Evolutionary conservation across 23 red algal species (phyloP), one percentile per base, ranked within the genome.

Genomic region (Gracilaria gracilis): DNA sequence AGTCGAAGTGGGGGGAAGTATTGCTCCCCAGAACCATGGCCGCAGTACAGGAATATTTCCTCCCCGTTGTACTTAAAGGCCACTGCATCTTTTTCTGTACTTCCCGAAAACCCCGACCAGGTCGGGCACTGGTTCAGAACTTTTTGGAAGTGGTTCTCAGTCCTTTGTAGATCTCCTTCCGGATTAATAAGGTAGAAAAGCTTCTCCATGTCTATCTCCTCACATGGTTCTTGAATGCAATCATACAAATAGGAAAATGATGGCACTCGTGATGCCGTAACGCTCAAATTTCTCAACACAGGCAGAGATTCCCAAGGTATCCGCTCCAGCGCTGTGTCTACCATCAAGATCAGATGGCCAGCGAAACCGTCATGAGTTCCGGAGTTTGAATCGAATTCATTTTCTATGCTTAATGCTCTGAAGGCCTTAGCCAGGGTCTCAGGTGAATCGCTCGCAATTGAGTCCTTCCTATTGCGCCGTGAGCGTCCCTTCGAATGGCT

Each of bases 141-240:
- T 24, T 73, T 62, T 61, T 61, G 57, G 69, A 98, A 95, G 57
- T 55, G 75, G 14, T 74, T 82, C 42, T 95, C 83, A 15, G 93
- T 98, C 44, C 61, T 24, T 25, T 59, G 27, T 47, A 98, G 76
- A 69, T 98, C 96, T 53, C 96, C 93, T 42, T 44, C 49, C 3
- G 96, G 96, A 80, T 98, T 95, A 21, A 98, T 80, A 31, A 98
- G 11, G 47, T 87, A 98, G 44, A 91, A 88, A 14, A 91, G 58
- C n/a, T 69, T 70, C 31, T 64, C 32, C 0, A 49, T 20, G 50
- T 85, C 50, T 61, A 93, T 64, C 23, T 37, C 57, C 9, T 70
- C 44, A 1, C 21, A 12, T 62, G 51, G 17, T 42, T 61, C 55
- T n/a, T 23, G 64, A 32, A 81, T 53, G 61, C 49, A 58, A 25